Base-by-base conservation (phyloP, 2,329 filamentous ascomycete species). In the Bipolaris zeicola region DNA sequence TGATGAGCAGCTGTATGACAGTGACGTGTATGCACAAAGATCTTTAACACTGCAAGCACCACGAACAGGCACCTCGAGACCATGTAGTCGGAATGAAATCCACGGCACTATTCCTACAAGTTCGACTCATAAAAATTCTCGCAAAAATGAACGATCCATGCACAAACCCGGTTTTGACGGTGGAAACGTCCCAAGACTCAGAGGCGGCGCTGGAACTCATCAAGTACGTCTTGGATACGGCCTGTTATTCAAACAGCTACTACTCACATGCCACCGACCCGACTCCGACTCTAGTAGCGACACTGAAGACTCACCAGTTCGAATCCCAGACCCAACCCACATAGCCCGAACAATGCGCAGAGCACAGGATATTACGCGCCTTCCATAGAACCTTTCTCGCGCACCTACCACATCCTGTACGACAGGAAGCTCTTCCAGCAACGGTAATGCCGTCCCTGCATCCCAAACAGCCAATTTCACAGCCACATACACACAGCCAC, bases 191-290 rank as follows among this genome's bases (percentile, higher is more conserved):
- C 45, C 54, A 13, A 46, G 53, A 34, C 16, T 62, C 14, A 57
- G 63, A 49, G 63, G 65, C 31, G 65, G 63, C 1, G 46, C 18
- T 14, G 37, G 38, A n/a, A 34, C 31, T 2, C 42, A 31, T 8
- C 2, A 16, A 11, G 16, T 6, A 5, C 6, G 46, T 10, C 22
- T 26, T n/a, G 3, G 24, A 24, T 50, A 37, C 11, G 31, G 36
- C 11, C 11, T 52, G 7, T 28, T 50, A 13, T 22, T 55, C 6
- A 54, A 52, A 44, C 41, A 55, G 26, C 13, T 44, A 26, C 38
- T 58, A 13, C 49, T 59, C 31, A 56, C 52, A 5, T 58, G 42
- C 7, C 28, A 42, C 22, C 45, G 36, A 13, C 26, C 55, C 10
- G 28, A 11, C 1, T 31, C 10, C 3, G 37, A 52, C 1, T 31